These are phyloP conservation scores for Ulmus americana DNA, from an alignment of 331 rosid species.

Conservation along the genomic window DNA sequence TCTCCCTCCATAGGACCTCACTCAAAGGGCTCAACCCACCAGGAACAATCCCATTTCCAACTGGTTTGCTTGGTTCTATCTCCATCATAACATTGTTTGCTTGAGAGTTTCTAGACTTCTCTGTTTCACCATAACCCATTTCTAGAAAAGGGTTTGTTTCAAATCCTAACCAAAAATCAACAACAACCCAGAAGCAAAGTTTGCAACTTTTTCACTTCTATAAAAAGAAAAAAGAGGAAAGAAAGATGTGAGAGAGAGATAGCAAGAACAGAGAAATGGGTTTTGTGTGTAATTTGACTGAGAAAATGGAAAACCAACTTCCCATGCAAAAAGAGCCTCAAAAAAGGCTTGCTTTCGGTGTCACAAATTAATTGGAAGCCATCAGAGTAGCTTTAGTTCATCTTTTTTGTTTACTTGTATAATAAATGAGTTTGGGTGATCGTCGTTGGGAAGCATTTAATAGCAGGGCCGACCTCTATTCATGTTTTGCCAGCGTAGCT, in stretches of 20 bases:
- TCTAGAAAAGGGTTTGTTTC: not conserved
- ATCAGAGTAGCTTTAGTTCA: too few species aligned
- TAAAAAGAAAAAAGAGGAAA: constrained; percentile 14
- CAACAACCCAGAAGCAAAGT: not conserved
- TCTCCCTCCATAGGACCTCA: constrained; percentile 92
- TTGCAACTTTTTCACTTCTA: not conserved
- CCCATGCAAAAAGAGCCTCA: constrained; percentile 49
- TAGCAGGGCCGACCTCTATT: constrained; percentile 34
- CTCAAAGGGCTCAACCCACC: constrained; percentile 76
- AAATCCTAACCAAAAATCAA: not conserved
- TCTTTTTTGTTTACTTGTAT: constrained; percentile 4
- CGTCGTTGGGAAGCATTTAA: constrained; percentile 50
- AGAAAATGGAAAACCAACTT: not conserved
- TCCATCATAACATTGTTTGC: constrained; percentile 41
- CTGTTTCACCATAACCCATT: constrained; percentile 12
- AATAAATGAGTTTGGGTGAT: constrained; percentile 47
- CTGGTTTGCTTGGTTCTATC: constrained; percentile 58
- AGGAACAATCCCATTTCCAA: constrained; percentile 34
- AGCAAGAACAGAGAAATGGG: constrained; percentile 30
- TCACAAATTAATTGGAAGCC: constrained; percentile 2
- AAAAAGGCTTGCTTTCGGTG: constrained; percentile 10
- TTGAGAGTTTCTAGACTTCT: constrained; percentile 16
- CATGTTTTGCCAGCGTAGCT: not conserved
- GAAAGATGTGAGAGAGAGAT: constrained; percentile 30
- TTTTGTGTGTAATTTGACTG: constrained; percentile 45